A percentile compares a stretch with the other conserved stretches of the same genome.
Conservation (phyloP, 2,329 filamentous ascomycete species). For the Monosporascus cannonballus region DNA sequence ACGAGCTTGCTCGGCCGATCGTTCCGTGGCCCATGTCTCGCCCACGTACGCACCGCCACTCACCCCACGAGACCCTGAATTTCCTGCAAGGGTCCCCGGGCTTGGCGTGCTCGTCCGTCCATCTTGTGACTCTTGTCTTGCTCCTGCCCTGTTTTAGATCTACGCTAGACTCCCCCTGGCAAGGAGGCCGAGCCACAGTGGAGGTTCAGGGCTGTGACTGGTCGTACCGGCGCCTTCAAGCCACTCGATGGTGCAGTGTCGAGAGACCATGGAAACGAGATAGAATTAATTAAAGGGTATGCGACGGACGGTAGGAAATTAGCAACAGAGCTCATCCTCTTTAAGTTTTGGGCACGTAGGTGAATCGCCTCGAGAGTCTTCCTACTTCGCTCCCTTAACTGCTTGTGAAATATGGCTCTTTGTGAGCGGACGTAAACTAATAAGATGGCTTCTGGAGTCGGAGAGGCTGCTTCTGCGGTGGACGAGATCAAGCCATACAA, state of each 20-base stretch:
- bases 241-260: slow-evolving; percentile 11
- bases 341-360: too few species aligned
- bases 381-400: background rate
- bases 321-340: slow-evolving; percentile 2
- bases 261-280: slow-evolving; percentile 16
- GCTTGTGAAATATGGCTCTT: slow-evolving; percentile 2
- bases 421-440: slow-evolving; percentile 1
- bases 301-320: background rate
- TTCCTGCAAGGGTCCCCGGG: slow-evolving; percentile 8
- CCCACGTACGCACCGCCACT: slow-evolving; percentile 25
- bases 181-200: slow-evolving; percentile 21
- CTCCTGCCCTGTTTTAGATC: slow-evolving; percentile 21
- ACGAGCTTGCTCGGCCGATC: slow-evolving; percentile 7
- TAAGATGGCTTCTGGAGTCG: slow-evolving; percentile 19
- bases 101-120: slow-evolving; percentile 3
- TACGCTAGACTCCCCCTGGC: slow-evolving; percentile 6
- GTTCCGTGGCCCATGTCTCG: slow-evolving; percentile 9
- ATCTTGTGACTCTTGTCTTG: slow-evolving; percentile 5
- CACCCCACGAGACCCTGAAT: slow-evolving; percentile 7
- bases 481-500: slow-evolving; percentile 49
- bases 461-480: slow-evolving; percentile 19
- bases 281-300: slow-evolving; percentile 19
- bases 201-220: background rate
- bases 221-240: slow-evolving; percentile 13
- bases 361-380: too few species aligned